Percentiles rank a stretch among this genome's conserved stretches.
Conservation (phyloP, 371 early-diverging fungal genomes). For the Blakeslea trispora region DNA sequence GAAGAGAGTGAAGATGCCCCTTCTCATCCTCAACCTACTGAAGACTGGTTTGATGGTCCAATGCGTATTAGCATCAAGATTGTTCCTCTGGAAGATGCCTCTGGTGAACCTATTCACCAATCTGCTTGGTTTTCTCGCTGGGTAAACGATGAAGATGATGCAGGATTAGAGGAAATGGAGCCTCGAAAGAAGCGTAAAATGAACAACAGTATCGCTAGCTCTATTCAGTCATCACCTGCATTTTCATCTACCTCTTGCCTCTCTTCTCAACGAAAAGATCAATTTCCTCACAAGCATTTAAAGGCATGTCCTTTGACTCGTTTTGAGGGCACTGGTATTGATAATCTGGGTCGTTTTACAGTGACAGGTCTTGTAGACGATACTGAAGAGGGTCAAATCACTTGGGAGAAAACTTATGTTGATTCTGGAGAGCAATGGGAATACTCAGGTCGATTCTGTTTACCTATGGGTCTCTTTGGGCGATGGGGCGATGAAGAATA, state of each 20-base stretch:
- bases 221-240: not conserved
- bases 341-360: slow-evolving; percentile 41
- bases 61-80: slow-evolving; percentile 44
- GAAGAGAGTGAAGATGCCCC: slow-evolving; percentile 27
- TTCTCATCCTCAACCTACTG: slow-evolving; percentile 3
- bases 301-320: slow-evolving; percentile 41
- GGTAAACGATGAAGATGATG: slow-evolving; percentile 12
- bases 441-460: slow-evolving; percentile 45
- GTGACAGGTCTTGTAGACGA: slow-evolving; percentile 49
- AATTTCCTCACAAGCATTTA: slow-evolving; percentile 39
- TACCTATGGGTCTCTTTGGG: slow-evolving; percentile 49
- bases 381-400: slow-evolving; percentile 48
- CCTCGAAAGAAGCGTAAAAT: slow-evolving; percentile 25
- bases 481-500: slow-evolving; percentile 55
- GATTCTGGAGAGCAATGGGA: slow-evolving; percentile 53
- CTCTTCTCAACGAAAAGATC: not conserved
- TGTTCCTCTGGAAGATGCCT: slow-evolving; percentile 40
- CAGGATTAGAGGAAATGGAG: slow-evolving; percentile 2
- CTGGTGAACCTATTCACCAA: slow-evolving; percentile 17
- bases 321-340: slow-evolving; percentile 50
- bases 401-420: slow-evolving; percentile 49
- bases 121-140: slow-evolving; percentile 34
- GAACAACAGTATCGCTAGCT: slow-evolving; percentile 7
- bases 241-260: not conserved
- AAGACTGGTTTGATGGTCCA: slow-evolving; percentile 52